phyloP scores from a whole-genome alignment of 2,329 filamentous ascomycete genomes.

The Talaromyces sp. region DNA sequence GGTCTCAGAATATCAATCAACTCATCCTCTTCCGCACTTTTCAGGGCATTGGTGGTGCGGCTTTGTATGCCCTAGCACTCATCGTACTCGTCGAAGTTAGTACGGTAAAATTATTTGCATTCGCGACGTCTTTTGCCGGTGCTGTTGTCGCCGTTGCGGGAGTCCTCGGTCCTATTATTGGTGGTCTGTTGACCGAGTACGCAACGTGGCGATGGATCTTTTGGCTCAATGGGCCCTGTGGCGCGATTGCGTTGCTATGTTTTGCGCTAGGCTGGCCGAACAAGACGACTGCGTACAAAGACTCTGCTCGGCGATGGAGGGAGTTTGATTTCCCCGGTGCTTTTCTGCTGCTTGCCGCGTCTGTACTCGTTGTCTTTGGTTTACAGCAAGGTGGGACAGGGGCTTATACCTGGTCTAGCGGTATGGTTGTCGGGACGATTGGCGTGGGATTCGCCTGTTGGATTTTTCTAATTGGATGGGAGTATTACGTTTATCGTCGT shows the following conservation, averaged over 20 bases:
- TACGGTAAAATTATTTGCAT: background rate
- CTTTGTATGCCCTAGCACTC: background rate
- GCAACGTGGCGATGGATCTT: slow-evolving; percentile 22
- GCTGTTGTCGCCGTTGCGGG: background rate
- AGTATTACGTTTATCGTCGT: slow-evolving; percentile 1
- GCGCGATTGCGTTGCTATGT: background rate
- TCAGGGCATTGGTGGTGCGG: slow-evolving; percentile 5
- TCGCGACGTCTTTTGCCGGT: background rate
- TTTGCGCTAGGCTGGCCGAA: slow-evolving; percentile 1
- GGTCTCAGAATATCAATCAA: slow-evolving; percentile 6
- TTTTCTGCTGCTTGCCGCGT: background rate
- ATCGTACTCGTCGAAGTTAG: slow-evolving; percentile 1
- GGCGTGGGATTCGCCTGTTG: slow-evolving; percentile 1
- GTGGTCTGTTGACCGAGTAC: slow-evolving; percentile 22
- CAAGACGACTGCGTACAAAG: background rate
- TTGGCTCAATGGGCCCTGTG: slow-evolving; percentile 18
- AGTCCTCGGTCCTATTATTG: slow-evolving; percentile 19
- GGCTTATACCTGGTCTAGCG: slow-evolving; percentile 2
- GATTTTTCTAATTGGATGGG: background rate
- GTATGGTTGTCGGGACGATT: background rate
- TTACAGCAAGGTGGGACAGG: slow-evolving; percentile 6
- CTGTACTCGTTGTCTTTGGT: slow-evolving; percentile 4
- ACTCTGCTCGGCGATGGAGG: background rate
- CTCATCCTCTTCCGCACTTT: slow-evolving; percentile 1
- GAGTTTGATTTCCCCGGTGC: slow-evolving; percentile 4